Base-by-base conservation (phyloP, 352 stramenopile genomes). In the Globisporangium cystogenes region DNA sequence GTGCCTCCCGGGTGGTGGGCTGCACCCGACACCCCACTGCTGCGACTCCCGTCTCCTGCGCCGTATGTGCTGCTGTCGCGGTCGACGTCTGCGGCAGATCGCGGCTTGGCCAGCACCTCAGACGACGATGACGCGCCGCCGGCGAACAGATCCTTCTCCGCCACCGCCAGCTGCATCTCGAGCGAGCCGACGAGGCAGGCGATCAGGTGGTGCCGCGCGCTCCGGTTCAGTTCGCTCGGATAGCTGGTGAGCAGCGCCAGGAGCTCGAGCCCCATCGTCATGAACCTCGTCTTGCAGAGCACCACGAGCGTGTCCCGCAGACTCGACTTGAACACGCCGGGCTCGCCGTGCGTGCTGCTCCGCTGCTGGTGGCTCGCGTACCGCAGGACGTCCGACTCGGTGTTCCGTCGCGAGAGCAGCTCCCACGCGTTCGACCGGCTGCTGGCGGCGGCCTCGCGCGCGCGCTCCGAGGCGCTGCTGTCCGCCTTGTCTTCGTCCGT, bases 191-290 rank as follows among this genome's bases (percentile, higher is more conserved):
- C 57, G 26, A 90, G 57, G 46, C 82, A 93, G 35, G 78, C 71
- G 24, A 82, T 74, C 7, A 93, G 53, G 23, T 90, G 74, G 50
- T 76, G 70, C 11, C 73, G 63, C 6, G 70, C 65, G 11, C 65
- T 64, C 7, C 49, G 49, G 12, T 64, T 70, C 7, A 93, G 36
- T 16, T 86, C 64, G 14, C 53, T 45, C 21, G 79, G 66, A 40
- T 90, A 91, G 53, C 74, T 86, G 29, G 78, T 66, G 35, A 95
- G 59, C 21, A 91, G 59, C 20, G 85, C 72, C 7, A 95, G 37
- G 11, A 92, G 53, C 43, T 93, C 70, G 18, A 91, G 61, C 10
- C 82, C 84, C 64, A 90, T 85, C 3, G 56, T 60, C n/a, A 87
- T 70, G 52, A 91, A 95, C 18, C 60, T 70, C 15, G 67, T 87